Base-by-base conservation (phyloP, 2,329 filamentous ascomycete genomes). In the Clarireedia monteithiana region DNA sequence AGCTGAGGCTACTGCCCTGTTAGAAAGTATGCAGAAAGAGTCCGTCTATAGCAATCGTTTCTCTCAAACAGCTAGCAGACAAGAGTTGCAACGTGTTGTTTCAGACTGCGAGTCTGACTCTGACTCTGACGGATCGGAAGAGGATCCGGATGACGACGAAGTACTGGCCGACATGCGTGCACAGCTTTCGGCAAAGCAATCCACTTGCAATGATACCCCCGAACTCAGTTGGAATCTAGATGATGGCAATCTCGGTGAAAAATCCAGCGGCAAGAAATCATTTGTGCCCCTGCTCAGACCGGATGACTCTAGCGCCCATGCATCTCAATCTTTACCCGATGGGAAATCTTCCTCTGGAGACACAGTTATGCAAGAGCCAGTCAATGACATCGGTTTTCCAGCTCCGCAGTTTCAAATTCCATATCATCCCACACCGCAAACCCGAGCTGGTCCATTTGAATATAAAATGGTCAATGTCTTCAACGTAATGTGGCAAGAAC, bases 121-220 rank as follows among this genome's bases (percentile, higher is more conserved):
- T 5, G 26, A 48, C 15, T 55, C 55, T 1, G 46, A 50, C 7
- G 53, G 60, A 36, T 63, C 61, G 15, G 61, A 62, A 14, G 62
- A 63, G 36, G 62, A 63, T 50, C 59, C 60, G 2, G 53, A 60
- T 7, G 48, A 55, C 10, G 60, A 60, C 4, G 53, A 55, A 48
- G 48, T 14, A 2, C 5, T 44, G 3, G 24, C 47, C 20, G 30
- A 15, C 4, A 15, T 27, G 4, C 15, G 42, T 2, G 48, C 30
- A 34, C 26, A 56, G 6, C 12, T 20, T 6, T n/a, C 14, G 38
- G 3, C 12, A 10, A 24, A 17, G 17, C 9, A n/a, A 17, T 14
- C 15, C 30, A 30, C 5, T 45, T n/a, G n/a, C 10, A 17, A 40
- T 36, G 23, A 6, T 4, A 27, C 12, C 3, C 7, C 7, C 30